Conservation (phyloP, 768 basidiomycete genomes). For the Kwoniella bestiolae region DNA sequence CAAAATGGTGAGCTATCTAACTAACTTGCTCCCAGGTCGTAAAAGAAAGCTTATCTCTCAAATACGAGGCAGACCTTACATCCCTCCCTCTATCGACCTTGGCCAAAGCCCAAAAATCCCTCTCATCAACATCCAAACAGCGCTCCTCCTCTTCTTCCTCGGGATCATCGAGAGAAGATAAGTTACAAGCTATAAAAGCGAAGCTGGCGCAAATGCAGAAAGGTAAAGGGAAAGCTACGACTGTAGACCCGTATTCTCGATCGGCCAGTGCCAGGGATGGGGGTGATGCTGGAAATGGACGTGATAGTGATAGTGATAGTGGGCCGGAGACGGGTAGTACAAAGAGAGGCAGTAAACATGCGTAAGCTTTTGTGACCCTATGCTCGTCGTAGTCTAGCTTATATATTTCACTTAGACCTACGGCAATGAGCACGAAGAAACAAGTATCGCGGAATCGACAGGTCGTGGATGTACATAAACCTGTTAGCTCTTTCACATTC, state of each 20-base stretch:
- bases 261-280: constrained; percentile 41
- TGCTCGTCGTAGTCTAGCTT: background rate
- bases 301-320: constrained; percentile 49
- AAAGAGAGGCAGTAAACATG: constrained; percentile 79
- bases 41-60: constrained; percentile 3
- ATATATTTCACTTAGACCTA: constrained; percentile 64
- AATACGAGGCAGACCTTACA: constrained; percentile 11
- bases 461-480: constrained; percentile 70
- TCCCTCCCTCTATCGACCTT: constrained; percentile 68
- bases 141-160: constrained; percentile 19
- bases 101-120: constrained; percentile 67
- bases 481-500: constrained; percentile 61
- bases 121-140: constrained; percentile 47
- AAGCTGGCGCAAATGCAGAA: constrained; percentile 43
- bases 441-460: constrained; percentile 75
- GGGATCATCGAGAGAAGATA: constrained; percentile 23
- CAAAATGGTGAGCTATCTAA: constrained; percentile 39
- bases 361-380: constrained; percentile 64
- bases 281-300: constrained; percentile 36
- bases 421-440: constrained; percentile 79
- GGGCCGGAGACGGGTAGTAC: constrained; percentile 59
- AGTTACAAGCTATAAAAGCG: constrained; percentile 54
- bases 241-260: constrained; percentile 2
- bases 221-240: constrained; percentile 57
- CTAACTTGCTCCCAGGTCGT: background rate